phyloP scores from a whole-genome alignment of 805 yeast species.

The Tanozyma kutaoensis region DNA sequence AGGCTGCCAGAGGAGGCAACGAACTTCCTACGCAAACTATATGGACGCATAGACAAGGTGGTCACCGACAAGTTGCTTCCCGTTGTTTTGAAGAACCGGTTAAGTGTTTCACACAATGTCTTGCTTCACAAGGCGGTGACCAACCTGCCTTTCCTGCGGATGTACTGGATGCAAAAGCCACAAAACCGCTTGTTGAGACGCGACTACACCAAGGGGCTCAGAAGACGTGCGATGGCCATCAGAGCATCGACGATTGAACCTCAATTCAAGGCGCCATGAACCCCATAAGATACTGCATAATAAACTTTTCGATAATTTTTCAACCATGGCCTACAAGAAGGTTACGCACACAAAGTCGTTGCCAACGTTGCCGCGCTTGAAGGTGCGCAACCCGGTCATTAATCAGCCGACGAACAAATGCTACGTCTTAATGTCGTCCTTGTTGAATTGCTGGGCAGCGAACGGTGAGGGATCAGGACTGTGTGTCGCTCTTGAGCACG shows the following conservation, averaged over 20 bases:
- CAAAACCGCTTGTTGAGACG: too few species aligned
- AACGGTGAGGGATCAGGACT: conserved; percentile 69
- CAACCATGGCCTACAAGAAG: conserved; percentile 27
- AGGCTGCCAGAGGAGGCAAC: conserved; percentile 13
- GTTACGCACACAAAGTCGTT: conserved; percentile 25
- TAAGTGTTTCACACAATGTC: conserved; percentile 9
- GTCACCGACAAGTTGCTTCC: conserved; percentile 15
- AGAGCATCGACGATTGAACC: too few species aligned
- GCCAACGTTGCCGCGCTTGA: conserved; percentile 66
- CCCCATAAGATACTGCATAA: too few species aligned
- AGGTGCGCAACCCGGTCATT: conserved; percentile 51
- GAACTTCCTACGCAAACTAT: conserved; percentile 13
- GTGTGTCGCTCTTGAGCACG: conserved; percentile 54
- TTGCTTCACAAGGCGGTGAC: conserved; percentile 12
- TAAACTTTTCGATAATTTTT: too few species aligned
- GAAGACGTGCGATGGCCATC: too few species aligned
- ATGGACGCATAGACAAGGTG: conserved; percentile 13
- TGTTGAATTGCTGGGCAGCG: conserved; percentile 93
- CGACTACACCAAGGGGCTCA: too few species aligned
- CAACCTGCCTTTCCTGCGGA: conserved; percentile 14
- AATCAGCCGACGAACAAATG: conserved; percentile 58
- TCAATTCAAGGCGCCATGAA: too few species aligned
- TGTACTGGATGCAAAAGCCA: conserved; percentile 15
- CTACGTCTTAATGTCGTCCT: conserved; percentile 66
- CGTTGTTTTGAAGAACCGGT: conserved; percentile 7